Conservation (phyloP, 352 stramenopile species). For the Globisporangium apiculatum region DNA sequence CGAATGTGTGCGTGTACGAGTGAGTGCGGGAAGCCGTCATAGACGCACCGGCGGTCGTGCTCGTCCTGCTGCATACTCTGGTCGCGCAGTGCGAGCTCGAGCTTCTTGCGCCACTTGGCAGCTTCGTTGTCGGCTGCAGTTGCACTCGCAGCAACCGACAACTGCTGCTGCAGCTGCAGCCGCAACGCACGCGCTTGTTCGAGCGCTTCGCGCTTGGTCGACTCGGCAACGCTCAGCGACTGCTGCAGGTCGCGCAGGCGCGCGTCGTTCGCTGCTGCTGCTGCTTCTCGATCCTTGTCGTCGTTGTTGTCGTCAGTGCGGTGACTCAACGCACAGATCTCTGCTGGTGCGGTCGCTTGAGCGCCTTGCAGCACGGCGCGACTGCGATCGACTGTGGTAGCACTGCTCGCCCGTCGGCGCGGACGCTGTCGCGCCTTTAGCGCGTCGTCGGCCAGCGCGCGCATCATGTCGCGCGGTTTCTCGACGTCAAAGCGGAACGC, state of each 20-base stretch:
- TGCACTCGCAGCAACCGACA: conserved; percentile 9
- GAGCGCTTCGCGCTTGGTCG: conserved; percentile 32
- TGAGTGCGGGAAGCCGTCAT: too few relatives aligned
- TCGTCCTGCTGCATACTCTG: conserved; percentile 36
- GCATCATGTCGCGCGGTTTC: conserved; percentile 15
- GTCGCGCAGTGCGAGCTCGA: conserved; percentile 44
- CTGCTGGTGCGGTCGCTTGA: not conserved
- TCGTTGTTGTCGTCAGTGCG: not conserved
- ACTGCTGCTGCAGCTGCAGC: conserved; percentile 32
- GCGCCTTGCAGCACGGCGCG: not conserved
- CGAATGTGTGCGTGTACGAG: too few relatives aligned
- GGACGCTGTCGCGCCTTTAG: not conserved
- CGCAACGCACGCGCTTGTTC: conserved; percentile 44
- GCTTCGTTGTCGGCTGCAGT: conserved; percentile 21
- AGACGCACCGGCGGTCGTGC: conserved; percentile 25
- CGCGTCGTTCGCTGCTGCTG: conserved; percentile 3
- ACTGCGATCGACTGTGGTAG: conserved; percentile 7
- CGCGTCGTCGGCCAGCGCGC: conserved; percentile 2
- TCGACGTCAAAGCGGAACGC: conserved; percentile 59
- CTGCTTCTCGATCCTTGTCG: not conserved
- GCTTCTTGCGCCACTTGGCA: conserved; percentile 40
- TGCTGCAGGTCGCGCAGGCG: conserved; percentile 20
- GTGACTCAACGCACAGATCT: not conserved
- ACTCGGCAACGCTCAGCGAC: conserved; percentile 22
- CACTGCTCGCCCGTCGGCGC: not conserved